A percentile compares a stretch with the other conserved stretches of the same genome.
Conservation (phyloP, 2,329 filamentous ascomycete species). For the Incumbomyces delicatus region DNA sequence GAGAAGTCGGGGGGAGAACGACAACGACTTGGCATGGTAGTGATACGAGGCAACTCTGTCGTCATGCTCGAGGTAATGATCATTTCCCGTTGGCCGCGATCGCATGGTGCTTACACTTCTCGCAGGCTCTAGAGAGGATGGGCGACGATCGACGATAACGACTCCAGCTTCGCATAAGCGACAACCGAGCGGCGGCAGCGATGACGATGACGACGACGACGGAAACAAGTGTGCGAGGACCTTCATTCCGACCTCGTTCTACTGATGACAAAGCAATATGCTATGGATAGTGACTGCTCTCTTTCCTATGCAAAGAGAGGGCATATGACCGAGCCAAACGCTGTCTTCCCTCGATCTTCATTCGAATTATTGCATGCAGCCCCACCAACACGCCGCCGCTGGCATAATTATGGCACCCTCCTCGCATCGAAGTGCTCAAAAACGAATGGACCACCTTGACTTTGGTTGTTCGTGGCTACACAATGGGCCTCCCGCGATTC, state of each 20-base stretch:
- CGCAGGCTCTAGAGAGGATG: slow-evolving; percentile 17
- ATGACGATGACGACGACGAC: neutral
- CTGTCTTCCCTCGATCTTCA: neutral
- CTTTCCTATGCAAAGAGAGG: too few relatives aligned
- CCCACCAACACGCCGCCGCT: too few relatives aligned
- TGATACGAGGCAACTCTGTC: slow-evolving; percentile 95
- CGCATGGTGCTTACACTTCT: neutral
- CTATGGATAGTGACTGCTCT: too few relatives aligned
- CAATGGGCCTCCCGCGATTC: neutral
- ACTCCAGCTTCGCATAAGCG: neutral
- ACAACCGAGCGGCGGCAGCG: too few relatives aligned
- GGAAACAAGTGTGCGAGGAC: neutral
- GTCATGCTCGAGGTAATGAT: slow-evolving; percentile 71
- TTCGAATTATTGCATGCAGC: neutral
- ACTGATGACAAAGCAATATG: too few relatives aligned
- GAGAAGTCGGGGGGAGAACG: slow-evolving; percentile 90
- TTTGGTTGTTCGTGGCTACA: neutral
- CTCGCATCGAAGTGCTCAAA: neutral
- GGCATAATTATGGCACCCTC: too few relatives aligned
- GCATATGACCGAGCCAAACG: too few relatives aligned
- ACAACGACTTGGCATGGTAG: slow-evolving; percentile 82
- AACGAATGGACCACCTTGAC: neutral
- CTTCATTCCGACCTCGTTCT: neutral
- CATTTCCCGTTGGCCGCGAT: slow-evolving; percentile 28
- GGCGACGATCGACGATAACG: slow-evolving; percentile 16